phyloP scores from a whole-genome alignment of 805 yeast genomes.

The Diddensiella transvaalensis region DNA sequence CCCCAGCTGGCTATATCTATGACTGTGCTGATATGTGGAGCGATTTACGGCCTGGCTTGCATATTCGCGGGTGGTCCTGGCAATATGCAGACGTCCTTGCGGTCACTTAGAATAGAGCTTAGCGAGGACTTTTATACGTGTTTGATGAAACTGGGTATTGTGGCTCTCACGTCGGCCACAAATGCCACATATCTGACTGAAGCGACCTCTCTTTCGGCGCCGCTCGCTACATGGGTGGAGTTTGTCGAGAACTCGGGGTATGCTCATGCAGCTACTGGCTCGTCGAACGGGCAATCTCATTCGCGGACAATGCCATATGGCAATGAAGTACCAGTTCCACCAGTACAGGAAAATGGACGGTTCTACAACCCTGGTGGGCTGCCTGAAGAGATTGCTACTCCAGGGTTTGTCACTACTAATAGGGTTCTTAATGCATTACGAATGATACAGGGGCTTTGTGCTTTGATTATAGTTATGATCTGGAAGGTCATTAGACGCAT shows the following conservation, averaged over 20 bases:
- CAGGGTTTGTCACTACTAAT: constrained; percentile 12
- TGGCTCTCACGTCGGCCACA: constrained; percentile 66
- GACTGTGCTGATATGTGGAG: constrained; percentile 49
- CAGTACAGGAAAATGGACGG: constrained; percentile 4
- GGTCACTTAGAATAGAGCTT: constrained; percentile 34
- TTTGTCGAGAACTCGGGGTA: constrained; percentile 3
- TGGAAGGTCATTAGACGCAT: constrained; percentile 6
- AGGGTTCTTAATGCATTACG: constrained; percentile 14
- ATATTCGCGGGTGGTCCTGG: constrained; percentile 48
- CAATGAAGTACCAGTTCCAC: constrained; percentile 64
- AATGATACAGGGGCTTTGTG: constrained; percentile 14
- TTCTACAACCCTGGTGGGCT: not conserved
- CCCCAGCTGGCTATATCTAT: constrained; percentile 60
- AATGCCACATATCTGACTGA: constrained; percentile 63
- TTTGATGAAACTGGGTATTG: constrained; percentile 53
- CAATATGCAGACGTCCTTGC: constrained; percentile 39
- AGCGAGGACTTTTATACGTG: constrained; percentile 67
- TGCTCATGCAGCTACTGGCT: too few relatives aligned
- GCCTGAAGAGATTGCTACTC: constrained; percentile 1
- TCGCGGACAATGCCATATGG: constrained; percentile 9
- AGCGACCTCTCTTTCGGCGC: constrained; percentile 45
- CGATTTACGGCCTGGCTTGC: constrained; percentile 56
- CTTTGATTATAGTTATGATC: constrained; percentile 6
- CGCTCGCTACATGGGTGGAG: constrained; percentile 57
- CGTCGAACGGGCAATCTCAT: not conserved